These are phyloP conservation scores for Allium cepa DNA, from an alignment of 106 monocot genomes.

Conservation along the genomic window DNA sequence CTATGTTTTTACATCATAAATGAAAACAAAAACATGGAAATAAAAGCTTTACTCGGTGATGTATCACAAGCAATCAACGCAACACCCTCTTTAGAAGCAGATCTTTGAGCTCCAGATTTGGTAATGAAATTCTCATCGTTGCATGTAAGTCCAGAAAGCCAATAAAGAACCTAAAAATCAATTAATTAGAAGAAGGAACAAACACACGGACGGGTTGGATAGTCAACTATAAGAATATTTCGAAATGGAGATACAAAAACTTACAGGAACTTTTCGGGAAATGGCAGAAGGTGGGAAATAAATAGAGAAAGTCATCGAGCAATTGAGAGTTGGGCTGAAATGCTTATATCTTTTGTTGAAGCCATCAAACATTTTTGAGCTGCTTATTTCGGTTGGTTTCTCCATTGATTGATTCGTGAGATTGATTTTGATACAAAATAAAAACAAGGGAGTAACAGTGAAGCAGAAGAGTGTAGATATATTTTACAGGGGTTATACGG, in stretches of 20 bases:
- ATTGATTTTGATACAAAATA: too few relatives aligned
- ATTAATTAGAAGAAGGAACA: neutral
- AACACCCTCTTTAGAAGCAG: constrained; percentile 60
- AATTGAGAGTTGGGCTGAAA: constrained; percentile 75
- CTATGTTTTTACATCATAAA: neutral
- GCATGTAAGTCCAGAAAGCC: constrained; percentile 92
- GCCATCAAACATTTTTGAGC: constrained; percentile 83
- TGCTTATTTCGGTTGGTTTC: constrained; percentile 59
- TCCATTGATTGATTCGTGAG: constrained; percentile 7
- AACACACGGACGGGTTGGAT: neutral
- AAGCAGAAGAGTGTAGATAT: too few relatives aligned
- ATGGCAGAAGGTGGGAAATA: constrained; percentile 64
- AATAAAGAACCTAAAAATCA: constrained; percentile 66
- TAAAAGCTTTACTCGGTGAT: constrained; percentile 57
- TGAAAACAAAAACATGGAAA: neutral
- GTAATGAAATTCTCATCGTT: constrained; percentile 84
- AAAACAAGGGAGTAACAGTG: too few relatives aligned
- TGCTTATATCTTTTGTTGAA: constrained; percentile 76
- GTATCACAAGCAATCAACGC: constrained; percentile 89
- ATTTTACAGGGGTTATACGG: too few relatives aligned
- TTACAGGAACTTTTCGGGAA: constrained; percentile 43
- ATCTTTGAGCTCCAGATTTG: constrained; percentile 90
- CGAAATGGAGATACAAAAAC: neutral
- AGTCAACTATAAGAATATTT: neutral
- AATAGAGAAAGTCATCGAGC: constrained; percentile 89